Evolutionary conservation across 2,329 filamentous ascomycete genomes (phyloP).

Genomic region (Trichoderma atroviride): DNA sequence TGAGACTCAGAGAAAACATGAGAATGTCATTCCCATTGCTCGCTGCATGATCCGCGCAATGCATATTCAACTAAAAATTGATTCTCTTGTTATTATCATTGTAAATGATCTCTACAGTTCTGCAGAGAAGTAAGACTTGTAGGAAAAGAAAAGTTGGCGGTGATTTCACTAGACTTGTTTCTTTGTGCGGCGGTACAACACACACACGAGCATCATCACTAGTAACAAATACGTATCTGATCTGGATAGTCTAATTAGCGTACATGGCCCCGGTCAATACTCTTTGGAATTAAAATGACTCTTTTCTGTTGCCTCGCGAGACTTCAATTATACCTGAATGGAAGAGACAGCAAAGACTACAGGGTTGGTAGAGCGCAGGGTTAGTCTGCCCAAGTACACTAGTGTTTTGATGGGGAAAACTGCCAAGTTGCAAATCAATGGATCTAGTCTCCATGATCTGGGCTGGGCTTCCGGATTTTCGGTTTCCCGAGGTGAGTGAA

Average conservation of each 20-base stretch:
- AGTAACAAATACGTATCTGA: background rate
- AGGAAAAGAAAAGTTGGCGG: background rate
- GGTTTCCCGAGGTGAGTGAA: background rate
- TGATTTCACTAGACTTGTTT: background rate
- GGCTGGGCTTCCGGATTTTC: background rate
- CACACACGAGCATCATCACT: background rate
- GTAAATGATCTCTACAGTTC: background rate
- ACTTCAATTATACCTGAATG: background rate
- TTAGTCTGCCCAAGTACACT: background rate
- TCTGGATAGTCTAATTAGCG: no score
- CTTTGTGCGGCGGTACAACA: background rate
- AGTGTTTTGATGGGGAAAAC: background rate
- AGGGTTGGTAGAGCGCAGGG: background rate
- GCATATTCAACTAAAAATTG: background rate
- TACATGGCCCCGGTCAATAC: background rate
- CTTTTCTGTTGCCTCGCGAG: background rate
- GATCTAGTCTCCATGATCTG: constrained; percentile 4
- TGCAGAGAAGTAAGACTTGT: background rate
- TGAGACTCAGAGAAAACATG: background rate
- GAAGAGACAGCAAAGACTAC: background rate
- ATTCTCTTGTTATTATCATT: background rate
- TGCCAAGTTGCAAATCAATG: constrained; percentile 15
- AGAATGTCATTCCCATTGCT: background rate
- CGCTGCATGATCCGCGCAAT: background rate
- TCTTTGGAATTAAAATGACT: background rate